Evolutionary conservation across 2,329 filamentous ascomycete genomes (phyloP).

Genomic region (Sporothrix schenckii): DNA sequence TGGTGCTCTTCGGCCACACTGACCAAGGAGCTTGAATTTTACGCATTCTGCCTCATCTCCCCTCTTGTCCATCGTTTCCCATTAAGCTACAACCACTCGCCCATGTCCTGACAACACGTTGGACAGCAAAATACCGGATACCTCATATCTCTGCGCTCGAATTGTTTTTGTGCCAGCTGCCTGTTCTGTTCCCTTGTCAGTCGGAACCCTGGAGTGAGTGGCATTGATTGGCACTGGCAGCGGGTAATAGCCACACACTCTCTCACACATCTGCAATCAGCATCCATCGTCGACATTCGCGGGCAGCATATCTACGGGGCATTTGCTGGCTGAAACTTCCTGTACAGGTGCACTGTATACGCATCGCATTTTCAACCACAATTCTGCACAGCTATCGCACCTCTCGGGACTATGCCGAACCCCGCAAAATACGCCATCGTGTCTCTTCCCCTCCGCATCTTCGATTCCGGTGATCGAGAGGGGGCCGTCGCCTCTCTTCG

Average conservation of each 20-base stretch:
- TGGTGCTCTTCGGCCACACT: background rate
- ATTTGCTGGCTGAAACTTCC: background rate
- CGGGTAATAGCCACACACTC: background rate
- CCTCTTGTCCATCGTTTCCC: background rate
- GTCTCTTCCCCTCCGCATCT: constrained; percentile 85
- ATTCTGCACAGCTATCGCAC: constrained; percentile 1
- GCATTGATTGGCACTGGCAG: background rate
- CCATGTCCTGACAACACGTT: background rate
- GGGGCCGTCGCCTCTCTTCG: constrained; percentile 79
- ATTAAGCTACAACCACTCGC: background rate
- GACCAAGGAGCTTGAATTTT: constrained; percentile 30
- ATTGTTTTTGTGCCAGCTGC: background rate
- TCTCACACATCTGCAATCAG: background rate
- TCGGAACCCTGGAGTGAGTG: too few species aligned
- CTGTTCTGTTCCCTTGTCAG: background rate
- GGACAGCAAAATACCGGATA: background rate
- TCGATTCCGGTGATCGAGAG: constrained; percentile 76
- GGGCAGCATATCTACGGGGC: background rate
- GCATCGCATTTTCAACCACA: background rate
- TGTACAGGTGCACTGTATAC: background rate
- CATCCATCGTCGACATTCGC: background rate
- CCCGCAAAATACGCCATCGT: constrained; percentile 77
- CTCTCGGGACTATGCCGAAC: constrained; percentile 46
- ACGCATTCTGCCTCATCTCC: constrained; percentile 23
- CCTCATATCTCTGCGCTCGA: background rate